These are phyloP conservation scores for Fusarium anguioides DNA, from an alignment of 2,329 filamentous ascomycete genomes.

Conservation along the genomic window DNA sequence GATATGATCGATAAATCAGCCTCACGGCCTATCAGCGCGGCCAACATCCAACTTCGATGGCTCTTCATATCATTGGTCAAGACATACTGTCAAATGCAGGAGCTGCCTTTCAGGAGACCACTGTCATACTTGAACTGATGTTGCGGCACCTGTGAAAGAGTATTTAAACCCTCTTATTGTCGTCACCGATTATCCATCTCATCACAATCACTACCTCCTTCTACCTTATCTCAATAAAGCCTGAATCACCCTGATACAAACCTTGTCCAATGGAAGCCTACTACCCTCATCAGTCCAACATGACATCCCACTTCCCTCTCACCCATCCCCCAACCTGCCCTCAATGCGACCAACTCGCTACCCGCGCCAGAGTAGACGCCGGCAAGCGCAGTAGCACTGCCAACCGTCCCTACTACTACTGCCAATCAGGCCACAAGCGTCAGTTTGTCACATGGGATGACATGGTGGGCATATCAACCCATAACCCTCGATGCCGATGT, in stretches of 20 bases:
- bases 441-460: neutral
- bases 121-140: rapidly evolving
- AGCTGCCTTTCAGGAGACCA: rapidly evolving
- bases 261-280: neutral
- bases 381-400: neutral
- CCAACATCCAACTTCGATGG: neutral
- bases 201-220: neutral
- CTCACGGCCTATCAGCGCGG: neutral
- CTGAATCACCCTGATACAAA: neutral
- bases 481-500: neutral
- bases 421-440: neutral
- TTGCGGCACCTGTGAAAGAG: rapidly evolving
- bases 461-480: rapidly evolving
- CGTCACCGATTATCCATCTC: rapidly evolving
- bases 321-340: neutral
- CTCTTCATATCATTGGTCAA: rapidly evolving
- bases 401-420: neutral
- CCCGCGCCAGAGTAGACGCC: neutral
- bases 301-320: neutral
- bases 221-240: no score
- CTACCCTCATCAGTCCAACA: neutral
- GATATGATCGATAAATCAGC: neutral
- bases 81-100: no score
- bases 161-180: neutral
- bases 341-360: neutral